Base-by-base conservation (phyloP, 2,329 filamentous ascomycete species). In the Monilinia laxa region DNA sequence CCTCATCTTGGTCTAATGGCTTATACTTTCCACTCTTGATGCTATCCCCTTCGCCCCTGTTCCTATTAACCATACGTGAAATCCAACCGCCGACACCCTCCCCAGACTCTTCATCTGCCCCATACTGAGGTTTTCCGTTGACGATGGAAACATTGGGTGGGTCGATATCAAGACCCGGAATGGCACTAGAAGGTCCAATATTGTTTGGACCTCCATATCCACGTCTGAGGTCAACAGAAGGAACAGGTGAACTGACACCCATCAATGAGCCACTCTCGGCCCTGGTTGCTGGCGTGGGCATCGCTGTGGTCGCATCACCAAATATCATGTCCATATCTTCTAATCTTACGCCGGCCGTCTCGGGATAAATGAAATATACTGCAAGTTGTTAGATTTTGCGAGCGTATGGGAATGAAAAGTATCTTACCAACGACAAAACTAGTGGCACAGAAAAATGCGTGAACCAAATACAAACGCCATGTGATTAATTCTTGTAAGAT, bases 351-450 rank as follows among this genome's bases (percentile, higher is more conserved):
- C 96, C 96, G 72, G 93, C 95, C 0, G 95, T 99, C 79, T 99
- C 95, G 40, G 95, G 95, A 77, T 98, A 99, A 72, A 97, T 86
- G 79, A 98, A 98, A 80, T 94, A 99, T 10, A 99, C 95, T 97
- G 47, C 68, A 63, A 47, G 35, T n/a, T 53, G 55, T 64, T 64
- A 68, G 54, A 53, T 28, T 47, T 35, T 54, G n/a, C n/a, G 9
- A 11, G 28, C n/a, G 20, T 51, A 10, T 20, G 52, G 42, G 35
- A 18, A 4, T 4, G 55, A 52, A 6, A 57, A 45, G 18, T 56
- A 11, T 84, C 91, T 85, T 84, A 97, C 94, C 95, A 80, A 98
- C 88, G 67, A 99, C 90, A 76, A 99, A 97, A 84, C 92, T 97
- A 71, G 89, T 87, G 64, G 92, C 92, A 77, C 95, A 99, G 81